Evolutionary conservation across 2,329 filamentous ascomycete species (phyloP).

Genomic region (Sporothrix pseudoabietina): DNA sequence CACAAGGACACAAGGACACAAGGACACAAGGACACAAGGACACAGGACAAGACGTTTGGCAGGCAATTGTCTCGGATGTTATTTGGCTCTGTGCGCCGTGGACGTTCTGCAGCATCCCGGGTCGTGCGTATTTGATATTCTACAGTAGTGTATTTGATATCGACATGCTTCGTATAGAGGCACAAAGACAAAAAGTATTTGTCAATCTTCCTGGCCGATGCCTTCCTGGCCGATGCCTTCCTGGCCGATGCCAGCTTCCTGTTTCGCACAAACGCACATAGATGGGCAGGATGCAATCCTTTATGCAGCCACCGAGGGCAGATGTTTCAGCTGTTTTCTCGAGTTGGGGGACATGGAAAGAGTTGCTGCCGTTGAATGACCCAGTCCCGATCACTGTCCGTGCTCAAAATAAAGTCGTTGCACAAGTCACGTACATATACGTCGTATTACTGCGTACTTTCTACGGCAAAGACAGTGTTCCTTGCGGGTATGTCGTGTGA

Average conservation of each 20-base stretch:
- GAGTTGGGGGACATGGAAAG: not conserved
- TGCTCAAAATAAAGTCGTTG: not conserved
- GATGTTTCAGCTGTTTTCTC: conserved; percentile 12
- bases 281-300: conserved; percentile 2
- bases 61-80: conserved; percentile 30
- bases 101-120: not conserved
- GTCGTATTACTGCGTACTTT: not conserved
- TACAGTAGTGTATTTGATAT: not conserved
- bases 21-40: not conserved
- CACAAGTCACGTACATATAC: not conserved
- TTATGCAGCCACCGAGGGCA: not conserved
- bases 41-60: conserved; percentile 17
- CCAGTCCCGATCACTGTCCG: not conserved
- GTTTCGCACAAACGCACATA: not conserved
- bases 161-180: not conserved
- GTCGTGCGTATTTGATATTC: not conserved
- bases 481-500: conserved; percentile 23
- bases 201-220: not conserved
- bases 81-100: conserved; percentile 14
- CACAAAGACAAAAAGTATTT: not conserved
- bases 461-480: not conserved
- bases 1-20: not conserved
- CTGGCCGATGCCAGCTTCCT: not conserved
- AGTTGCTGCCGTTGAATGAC: not conserved
- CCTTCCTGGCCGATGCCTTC: not conserved